Percentiles rank a stretch among this genome's conserved stretches.
These are phyloP conservation scores for Aspergillus coremiiformis DNA, from an alignment of 495 filamentous ascomycete genomes.

Conservation along the genomic window DNA sequence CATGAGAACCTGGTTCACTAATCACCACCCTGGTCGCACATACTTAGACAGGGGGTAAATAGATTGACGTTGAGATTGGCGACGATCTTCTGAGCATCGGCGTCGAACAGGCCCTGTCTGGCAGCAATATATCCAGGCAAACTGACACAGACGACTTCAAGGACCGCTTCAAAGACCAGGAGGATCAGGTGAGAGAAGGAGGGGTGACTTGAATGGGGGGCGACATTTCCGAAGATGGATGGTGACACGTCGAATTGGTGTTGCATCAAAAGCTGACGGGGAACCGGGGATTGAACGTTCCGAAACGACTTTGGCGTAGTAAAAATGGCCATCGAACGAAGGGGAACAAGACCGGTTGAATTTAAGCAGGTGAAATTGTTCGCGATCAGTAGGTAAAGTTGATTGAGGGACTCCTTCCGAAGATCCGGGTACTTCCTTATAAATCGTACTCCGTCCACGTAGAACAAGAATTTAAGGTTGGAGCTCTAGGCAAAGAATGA, in stretches of 20 bases:
- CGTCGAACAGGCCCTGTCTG: slow-evolving; percentile 81
- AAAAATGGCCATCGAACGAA: slow-evolving; percentile 42
- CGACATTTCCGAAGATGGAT: slow-evolving; percentile 20
- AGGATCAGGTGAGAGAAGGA: slow-evolving; percentile 69
- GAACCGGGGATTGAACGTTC: slow-evolving; percentile 34
- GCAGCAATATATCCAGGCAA: slow-evolving; percentile 94
- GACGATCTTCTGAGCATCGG: slow-evolving; percentile 88
- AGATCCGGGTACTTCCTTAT: no score
- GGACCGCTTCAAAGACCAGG: slow-evolving; percentile 90
- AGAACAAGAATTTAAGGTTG: not conserved
- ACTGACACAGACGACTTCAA: slow-evolving; percentile 93
- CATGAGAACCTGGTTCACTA: not conserved
- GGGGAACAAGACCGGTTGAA: not conserved
- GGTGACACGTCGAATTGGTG: slow-evolving; percentile 28
- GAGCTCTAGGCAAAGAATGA: not conserved
- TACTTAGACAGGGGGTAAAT: slow-evolving; percentile 96
- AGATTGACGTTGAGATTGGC: slow-evolving; percentile 90
- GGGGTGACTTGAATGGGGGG: slow-evolving; percentile 47
- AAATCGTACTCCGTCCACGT: no score
- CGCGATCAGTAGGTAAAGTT: not conserved
- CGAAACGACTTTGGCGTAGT: slow-evolving; percentile 61
- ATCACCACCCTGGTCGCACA: slow-evolving; percentile 18
- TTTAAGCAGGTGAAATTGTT: not conserved
- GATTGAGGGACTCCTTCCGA: no score
- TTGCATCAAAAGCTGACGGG: slow-evolving; percentile 25